Base-by-base conservation (phyloP, 1,284 basidiomycete species). In the Irpex sp. region DNA sequence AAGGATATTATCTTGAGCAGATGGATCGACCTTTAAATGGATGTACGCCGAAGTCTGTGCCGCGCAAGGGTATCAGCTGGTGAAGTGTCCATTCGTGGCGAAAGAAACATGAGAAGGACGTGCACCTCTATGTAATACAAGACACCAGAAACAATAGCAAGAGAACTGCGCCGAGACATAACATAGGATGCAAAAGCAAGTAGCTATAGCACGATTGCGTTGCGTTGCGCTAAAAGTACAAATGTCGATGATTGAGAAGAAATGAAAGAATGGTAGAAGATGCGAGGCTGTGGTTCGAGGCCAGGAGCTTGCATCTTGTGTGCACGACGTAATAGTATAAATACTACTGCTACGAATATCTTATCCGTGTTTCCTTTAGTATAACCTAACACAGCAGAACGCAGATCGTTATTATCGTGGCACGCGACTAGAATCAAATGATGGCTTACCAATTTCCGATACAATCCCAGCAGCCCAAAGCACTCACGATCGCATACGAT, bases 161-260 rank as follows among this genome's bases (percentile, higher is more conserved):
- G 40, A 47, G 40, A n/a, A 47, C 40, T 47, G 40, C n/a, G 40
- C 11, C 13, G 31, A 56, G 31, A 17, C 11, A 26, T 52, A 52
- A 26, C 49, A 21, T 56, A 21, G 54, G 3, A 36, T 52, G 31
- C 59, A 26, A 52, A 38, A 60, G 59, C 59, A 60, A 52, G 37
- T 13, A 59, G 34, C 31, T 34, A 34, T 34, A 34, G 31, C 31
- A 34, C 31, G 31, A 34, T 34, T 34, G 40, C 40, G n/a, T 47
- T 47, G n/a, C 38, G 44, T 34, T 60, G 59, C 51, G 48, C 31
- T 60, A 60, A 44, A 60, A 60, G 59, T 60, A 60, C 59, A 60
- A 19, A 21, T 34, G 47, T 21, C 34, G 26, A 52, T n/a, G 26
- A 52, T n/a, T 11, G 37, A 19, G 34, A 38, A n/a, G 37, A 36